Base-by-base conservation (phyloP, 208 protist genomes). In the Leishmania major region DNA sequence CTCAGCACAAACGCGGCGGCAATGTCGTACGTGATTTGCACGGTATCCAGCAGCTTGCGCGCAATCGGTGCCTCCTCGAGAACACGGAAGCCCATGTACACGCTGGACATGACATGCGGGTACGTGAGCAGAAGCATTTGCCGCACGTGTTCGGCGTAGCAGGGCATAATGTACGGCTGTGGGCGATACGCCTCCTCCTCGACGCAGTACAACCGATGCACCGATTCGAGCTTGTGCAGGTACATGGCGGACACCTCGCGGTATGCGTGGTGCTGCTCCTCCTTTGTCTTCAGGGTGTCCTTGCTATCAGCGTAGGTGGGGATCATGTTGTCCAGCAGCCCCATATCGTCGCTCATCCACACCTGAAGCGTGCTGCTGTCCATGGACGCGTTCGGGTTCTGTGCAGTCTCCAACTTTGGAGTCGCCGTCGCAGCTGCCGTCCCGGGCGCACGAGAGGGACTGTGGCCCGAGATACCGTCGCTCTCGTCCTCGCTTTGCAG, bases 61-160 rank as follows among this genome's bases (percentile, higher is more conserved):
- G 84, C 75, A 25, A 96, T 86, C 0, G 94, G 94, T 35, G 87
- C 83, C 67, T 91, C 90, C 69, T 96, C 90, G 2, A 95, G 77
- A 55, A 95, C 84, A 73, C 91, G 91, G 71, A 96, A 90, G 19
- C 92, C 90, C 82, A 96, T 89, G 86, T 95, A 96, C 25, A 95
- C 57, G 35, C 82, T 84, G 6, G 92, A 80, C 75, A 92, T 92
- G 51, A 97, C 86, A 55, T 89, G 82, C 31, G 93, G 92, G 75
- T 94, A 96, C 11, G 89, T 73, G 77, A 87, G 85, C 35, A 96
- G 76, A 2, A 97, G 79, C 78, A 97, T 93, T 72, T 92, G 91
- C 31, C 90, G 93, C 57, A 95, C 90, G 69, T 97, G 94, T 76
- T 96, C 89, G 0, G 94, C 94, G 84, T 97, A 96, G 86, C 94